Conservation (phyloP, 495 filamentous ascomycete species). For the Letharia lupina region DNA sequence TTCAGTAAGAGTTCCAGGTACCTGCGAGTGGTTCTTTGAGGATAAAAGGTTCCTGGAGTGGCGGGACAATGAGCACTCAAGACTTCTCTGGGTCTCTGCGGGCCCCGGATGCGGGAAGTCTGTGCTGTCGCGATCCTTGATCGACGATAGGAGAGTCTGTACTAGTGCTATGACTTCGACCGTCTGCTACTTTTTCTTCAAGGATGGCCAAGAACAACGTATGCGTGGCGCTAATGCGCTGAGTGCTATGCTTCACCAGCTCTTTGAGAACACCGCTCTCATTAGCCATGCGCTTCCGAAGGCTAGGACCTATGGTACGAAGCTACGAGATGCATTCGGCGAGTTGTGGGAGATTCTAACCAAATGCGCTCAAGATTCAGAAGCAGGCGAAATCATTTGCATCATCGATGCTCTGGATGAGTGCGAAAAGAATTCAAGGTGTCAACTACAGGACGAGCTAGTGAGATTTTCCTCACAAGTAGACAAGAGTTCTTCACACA, state of each 20-base stretch:
- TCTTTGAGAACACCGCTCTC: constrained; percentile 30
- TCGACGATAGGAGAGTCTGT: constrained; percentile 27
- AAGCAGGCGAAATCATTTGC: constrained; percentile 40
- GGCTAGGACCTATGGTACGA: constrained; percentile 29
- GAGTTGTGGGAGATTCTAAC: constrained; percentile 39
- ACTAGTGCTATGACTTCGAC: constrained; percentile 27
- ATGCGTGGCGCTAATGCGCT: constrained; percentile 30
- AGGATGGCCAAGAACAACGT: constrained; percentile 33
- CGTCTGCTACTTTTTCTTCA: constrained; percentile 43
- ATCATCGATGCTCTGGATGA: constrained; percentile 42
- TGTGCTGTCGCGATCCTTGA: constrained; percentile 32
- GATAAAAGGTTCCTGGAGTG: constrained; percentile 31
- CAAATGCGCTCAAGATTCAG: constrained; percentile 26
- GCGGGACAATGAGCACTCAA: constrained; percentile 24
- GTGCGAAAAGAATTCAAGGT: constrained; percentile 26
- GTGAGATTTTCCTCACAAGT: constrained; percentile 21
- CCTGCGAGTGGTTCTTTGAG: constrained; percentile 34
- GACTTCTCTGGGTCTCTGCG: constrained; percentile 40
- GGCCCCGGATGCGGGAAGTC: constrained; percentile 43
- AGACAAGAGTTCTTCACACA: constrained; percentile 2
- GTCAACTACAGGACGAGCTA: constrained; percentile 24
- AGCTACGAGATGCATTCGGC: constrained; percentile 30
- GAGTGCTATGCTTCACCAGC: constrained; percentile 37
- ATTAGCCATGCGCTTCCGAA: constrained; percentile 26
- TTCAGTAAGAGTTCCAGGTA: constrained; percentile 20